Evolutionary conservation across 75 land plant species (phyloP).

Genomic region (Cunninghamia lanceolata): DNA sequence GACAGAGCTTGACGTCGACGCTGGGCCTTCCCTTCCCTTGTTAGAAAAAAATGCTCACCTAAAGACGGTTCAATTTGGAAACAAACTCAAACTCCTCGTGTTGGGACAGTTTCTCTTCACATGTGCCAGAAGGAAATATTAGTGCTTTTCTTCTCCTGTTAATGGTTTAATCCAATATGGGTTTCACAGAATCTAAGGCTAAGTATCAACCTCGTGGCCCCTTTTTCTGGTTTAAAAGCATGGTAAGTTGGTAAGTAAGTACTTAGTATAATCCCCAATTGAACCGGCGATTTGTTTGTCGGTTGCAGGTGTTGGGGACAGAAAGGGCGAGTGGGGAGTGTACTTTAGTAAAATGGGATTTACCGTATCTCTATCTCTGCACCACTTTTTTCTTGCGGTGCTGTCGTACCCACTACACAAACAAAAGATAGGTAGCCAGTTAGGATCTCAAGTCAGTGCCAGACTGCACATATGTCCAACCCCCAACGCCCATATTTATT

Average conservation of each 20-base stretch:
- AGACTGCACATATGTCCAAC: neutral
- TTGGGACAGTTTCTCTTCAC: neutral
- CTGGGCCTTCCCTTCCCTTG: neutral
- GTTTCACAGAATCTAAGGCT: neutral
- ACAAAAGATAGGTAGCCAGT: neutral
- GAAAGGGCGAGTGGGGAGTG: neutral
- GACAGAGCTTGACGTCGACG: neutral
- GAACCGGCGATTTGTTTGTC: neutral
- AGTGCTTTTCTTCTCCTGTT: neutral
- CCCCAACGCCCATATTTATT: neutral
- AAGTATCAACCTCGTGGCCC: neutral
- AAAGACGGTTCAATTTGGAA: neutral
- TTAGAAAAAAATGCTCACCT: neutral
- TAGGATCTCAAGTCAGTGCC: neutral
- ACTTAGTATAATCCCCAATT: neutral
- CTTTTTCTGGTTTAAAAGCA: neutral
- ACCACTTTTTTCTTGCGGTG: neutral
- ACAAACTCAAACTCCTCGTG: neutral
- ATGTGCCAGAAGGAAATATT: neutral
- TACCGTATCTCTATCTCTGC: neutral
- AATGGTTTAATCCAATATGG: neutral
- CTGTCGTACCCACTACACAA: neutral
- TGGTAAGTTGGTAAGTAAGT: neutral
- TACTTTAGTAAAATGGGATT: conserved; percentile 1
- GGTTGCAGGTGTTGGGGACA: neutral